Evolutionary conservation across 2,329 filamentous ascomycete species (phyloP), one percentile per base, ranked within the genome.

Genomic region (Colletotrichum costaricense): DNA sequence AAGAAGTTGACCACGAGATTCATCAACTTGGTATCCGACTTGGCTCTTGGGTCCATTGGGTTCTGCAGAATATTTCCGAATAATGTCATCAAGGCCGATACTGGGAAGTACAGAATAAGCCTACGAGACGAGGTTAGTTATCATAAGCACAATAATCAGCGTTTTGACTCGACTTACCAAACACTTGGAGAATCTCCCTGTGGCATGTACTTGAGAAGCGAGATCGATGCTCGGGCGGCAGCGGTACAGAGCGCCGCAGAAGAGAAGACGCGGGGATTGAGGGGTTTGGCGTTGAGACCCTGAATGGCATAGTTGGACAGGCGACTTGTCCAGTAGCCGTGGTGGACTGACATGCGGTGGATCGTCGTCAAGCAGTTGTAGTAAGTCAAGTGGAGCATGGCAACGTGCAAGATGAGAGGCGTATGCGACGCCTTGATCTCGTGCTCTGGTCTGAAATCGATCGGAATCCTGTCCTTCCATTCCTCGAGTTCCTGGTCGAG

Each of bases 301-400:
- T 98, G 94, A 69, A 98, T 97, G 19, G 97, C 97, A 79, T 95
- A 98, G 79, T 98, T 96, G 49, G 95, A 97, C 54, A 99, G 85
- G 49, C 97, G 91, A 79, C 94, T 98, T 1, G 96, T 98, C 97
- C 97, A 99, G 84, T 98, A 98, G 16, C 97, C 97, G 80, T 98
- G 95, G 78, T 98, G 97, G 35, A 98, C 94, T 55, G 95, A 97
- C 97, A 98, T 99, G 64, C 97, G 94, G 81, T 99, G 97, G 76
- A 99, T 98, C 0, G 97, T 99, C 1, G 96, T 98, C 64, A 99
- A 85, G 78, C 95, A 98, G 81, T 99, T 99, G 86, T 98, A 98
- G 83, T 99, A 99, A 1, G 95, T 93, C 79, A 99, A 97, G 82
- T 99, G 97, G 71, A 99, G 86, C 81, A 98, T 94, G 74, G 98